Evolutionary conservation across 345 rosid species (phyloP).

Genomic region (Tarenaya hassleriana): DNA sequence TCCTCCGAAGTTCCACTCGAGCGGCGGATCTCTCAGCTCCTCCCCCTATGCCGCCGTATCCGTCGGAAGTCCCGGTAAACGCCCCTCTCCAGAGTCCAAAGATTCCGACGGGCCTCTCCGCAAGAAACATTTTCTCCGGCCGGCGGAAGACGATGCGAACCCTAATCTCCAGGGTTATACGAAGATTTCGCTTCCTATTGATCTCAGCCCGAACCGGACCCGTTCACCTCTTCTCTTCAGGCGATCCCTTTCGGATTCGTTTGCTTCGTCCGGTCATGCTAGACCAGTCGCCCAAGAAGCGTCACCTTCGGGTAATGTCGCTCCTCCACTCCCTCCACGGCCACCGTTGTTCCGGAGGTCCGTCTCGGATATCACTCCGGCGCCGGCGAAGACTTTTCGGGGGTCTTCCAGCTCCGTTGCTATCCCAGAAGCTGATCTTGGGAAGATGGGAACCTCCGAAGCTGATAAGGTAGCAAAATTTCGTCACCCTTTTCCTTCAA

Average conservation of each 20-base stretch:
- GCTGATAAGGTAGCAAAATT: slow-evolving; percentile 23
- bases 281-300: slow-evolving; percentile 10
- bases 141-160: slow-evolving; percentile 19
- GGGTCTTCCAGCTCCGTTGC: slow-evolving; percentile 16
- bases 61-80: slow-evolving; percentile 28
- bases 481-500: not conserved
- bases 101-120: slow-evolving; percentile 26
- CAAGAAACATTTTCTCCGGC: slow-evolving; percentile 24
- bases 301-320: slow-evolving; percentile 15
- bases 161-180: slow-evolving; percentile 23
- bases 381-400: slow-evolving; percentile 14
- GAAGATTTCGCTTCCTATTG: slow-evolving; percentile 24
- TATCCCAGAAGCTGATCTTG: slow-evolving; percentile 9
- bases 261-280: slow-evolving; percentile 20
- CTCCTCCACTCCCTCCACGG: slow-evolving; percentile 27
- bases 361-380: slow-evolving; percentile 26
- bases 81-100: slow-evolving; percentile 26
- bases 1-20: slow-evolving; percentile 29
- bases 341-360: slow-evolving; percentile 28
- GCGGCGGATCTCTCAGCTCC: slow-evolving; percentile 28
- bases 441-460: slow-evolving; percentile 18
- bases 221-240: slow-evolving; percentile 22
- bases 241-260: slow-evolving; percentile 30
- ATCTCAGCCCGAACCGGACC: slow-evolving; percentile 17
- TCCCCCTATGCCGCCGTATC: slow-evolving; percentile 13